Evolutionary conservation across 2,329 filamentous ascomycete species (phyloP).

Genomic region (Aspergillus luchuensis): DNA sequence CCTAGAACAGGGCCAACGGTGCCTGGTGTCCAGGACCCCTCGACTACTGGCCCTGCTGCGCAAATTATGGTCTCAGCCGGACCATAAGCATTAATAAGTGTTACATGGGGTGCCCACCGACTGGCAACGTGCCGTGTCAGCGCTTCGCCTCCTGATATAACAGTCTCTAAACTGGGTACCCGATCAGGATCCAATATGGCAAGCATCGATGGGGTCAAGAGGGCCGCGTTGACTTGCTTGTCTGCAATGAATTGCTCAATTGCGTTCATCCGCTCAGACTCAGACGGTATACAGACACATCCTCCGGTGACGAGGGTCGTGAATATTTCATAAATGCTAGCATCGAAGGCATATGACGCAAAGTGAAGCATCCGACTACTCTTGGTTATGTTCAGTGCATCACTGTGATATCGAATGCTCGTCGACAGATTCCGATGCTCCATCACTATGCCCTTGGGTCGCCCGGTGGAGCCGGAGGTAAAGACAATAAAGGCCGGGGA

Average conservation of each 20-base stretch:
- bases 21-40: no score
- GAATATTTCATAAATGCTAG: slow-evolving; percentile 31
- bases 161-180: not conserved
- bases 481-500: slow-evolving; percentile 43
- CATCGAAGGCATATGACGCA: slow-evolving; percentile 41
- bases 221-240: slow-evolving; percentile 5
- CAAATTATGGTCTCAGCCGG: slow-evolving; percentile 29
- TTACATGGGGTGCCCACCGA: not conserved
- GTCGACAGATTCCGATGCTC: slow-evolving; percentile 58
- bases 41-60: no score
- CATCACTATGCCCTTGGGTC: slow-evolving; percentile 58
- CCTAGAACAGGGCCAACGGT: not conserved
- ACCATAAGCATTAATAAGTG: slow-evolving; percentile 31
- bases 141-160: slow-evolving; percentile 10
- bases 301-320: slow-evolving; percentile 21
- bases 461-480: slow-evolving; percentile 35
- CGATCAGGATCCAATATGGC: slow-evolving; percentile 1
- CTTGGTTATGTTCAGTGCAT: slow-evolving; percentile 44
- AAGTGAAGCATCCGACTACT: slow-evolving; percentile 46
- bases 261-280: slow-evolving; percentile 46
- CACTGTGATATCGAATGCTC: slow-evolving; percentile 51
- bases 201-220: slow-evolving; percentile 13
- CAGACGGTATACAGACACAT: slow-evolving; percentile 51
- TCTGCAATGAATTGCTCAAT: slow-evolving; percentile 46
- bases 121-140: not conserved